Evolutionary conservation across 2,329 filamentous ascomycete species (phyloP).

Genomic region (Fusarium piperis): DNA sequence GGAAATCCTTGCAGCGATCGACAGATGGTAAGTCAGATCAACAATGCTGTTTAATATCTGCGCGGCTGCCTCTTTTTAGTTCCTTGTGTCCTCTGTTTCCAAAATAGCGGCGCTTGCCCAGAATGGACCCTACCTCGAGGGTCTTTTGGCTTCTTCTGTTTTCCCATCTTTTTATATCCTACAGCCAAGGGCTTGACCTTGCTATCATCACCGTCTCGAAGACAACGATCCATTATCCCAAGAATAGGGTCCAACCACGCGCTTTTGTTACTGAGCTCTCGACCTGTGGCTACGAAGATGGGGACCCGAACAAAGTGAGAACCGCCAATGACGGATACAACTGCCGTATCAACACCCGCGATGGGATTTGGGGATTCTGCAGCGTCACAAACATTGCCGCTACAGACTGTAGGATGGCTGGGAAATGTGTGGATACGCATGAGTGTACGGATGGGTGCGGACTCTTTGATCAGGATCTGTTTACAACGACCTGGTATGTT

Average conservation of each 20-base stretch:
- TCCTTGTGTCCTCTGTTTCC: too few relatives aligned
- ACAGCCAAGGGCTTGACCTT: background rate
- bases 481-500: slow-evolving; percentile 50
- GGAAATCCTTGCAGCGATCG: too few relatives aligned
- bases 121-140: too few relatives aligned
- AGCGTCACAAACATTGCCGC: slow-evolving; percentile 48
- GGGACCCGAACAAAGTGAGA: slow-evolving; percentile 42
- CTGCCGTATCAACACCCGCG: slow-evolving; percentile 48
- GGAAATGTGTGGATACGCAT: slow-evolving; percentile 47
- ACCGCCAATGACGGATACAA: slow-evolving; percentile 48
- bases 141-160: too few relatives aligned
- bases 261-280: slow-evolving; percentile 35
- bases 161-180: background rate
- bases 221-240: background rate
- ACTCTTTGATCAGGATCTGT: slow-evolving; percentile 31
- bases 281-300: slow-evolving; percentile 46
- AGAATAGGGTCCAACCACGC: background rate
- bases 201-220: background rate
- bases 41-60: too few relatives aligned
- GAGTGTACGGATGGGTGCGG: slow-evolving; percentile 49
- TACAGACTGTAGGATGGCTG: slow-evolving; percentile 51
- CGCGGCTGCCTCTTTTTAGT: too few relatives aligned
- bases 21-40: too few relatives aligned
- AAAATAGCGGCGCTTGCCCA: too few relatives aligned
- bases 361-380: slow-evolving; percentile 53